Evolutionary conservation across 2,329 filamentous ascomycete species (phyloP), one percentile per base, ranked within the genome.

Genomic region (Aspergillus sclerotialis): DNA sequence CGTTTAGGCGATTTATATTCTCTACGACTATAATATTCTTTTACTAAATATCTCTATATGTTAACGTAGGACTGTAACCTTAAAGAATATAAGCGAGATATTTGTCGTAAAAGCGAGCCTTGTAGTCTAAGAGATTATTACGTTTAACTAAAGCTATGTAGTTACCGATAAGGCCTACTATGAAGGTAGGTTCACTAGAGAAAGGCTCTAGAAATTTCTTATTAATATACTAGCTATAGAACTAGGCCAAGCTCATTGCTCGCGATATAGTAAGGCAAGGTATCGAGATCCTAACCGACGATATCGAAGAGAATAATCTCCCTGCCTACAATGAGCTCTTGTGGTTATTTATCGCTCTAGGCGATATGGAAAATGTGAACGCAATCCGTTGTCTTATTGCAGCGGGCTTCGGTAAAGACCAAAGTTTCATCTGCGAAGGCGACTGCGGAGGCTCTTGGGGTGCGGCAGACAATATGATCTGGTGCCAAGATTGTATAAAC

Each of bases 11-110:
- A 30, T 26, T 39, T 28, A 19, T 33, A 37, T 49, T 48, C 32
- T n/a, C n/a, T n/a, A n/a, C n/a, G n/a, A n/a, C n/a, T n/a, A n/a
- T n/a, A n/a, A n/a, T n/a, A n/a, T n/a, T 50, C 44, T 10, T 21
- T 37, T 46, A 49, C 42, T 57, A 50, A 35, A 49, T 28, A 25
- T 54, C 53, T 19, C 52, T 49, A 39, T 57, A 52, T 8, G 53
- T 55, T 27, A 55, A 42, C 24, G 45, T 55, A 0, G 54, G 48
- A 38, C 46, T 46, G 31, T 55, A 48, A 11, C 51, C 51, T 36
- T 51, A 37, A 33, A 54, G 42, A 18, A 54, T 37, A 11, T 34
- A 23, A 37, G 39, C 6, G 14, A 56, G 28, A 21, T 53, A 46
- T 38, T 33, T 47, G 41, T 56, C 45, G 28, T 53, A 56, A 36